phyloP scores from a whole-genome alignment of 2,329 filamentous ascomycete species.

The Stylonectria norvegica region DNA sequence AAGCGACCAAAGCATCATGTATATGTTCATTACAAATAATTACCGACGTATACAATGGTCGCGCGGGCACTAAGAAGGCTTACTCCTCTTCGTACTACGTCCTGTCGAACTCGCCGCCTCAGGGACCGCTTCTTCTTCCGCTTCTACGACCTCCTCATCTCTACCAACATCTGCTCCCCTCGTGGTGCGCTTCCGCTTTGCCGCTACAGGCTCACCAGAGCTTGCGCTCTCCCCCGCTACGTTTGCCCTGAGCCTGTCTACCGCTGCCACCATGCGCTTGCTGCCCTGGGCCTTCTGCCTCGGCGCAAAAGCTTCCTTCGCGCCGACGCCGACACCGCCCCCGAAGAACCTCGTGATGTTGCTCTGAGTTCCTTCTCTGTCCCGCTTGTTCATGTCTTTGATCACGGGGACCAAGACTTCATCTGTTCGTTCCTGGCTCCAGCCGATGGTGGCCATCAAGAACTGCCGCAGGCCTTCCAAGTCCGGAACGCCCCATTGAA shows the following conservation, averaged over 20 bases:
- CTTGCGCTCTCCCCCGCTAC: conserved; percentile 15
- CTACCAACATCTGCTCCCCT: conserved; percentile 13
- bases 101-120: conserved; percentile 2
- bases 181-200: conserved; percentile 24
- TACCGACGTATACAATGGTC: too few relatives aligned
- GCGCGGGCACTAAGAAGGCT: too few relatives aligned
- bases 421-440: conserved; percentile 87
- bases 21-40: too few relatives aligned
- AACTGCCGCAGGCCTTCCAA: conserved; percentile 79
- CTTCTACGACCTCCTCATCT: conserved; percentile 16
- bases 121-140: conserved; percentile 13
- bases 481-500: conserved; percentile 96
- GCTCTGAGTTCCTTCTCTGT: conserved; percentile 85
- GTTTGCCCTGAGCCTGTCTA: conserved; percentile 58
- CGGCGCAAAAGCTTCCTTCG: conserved; percentile 65
- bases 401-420: conserved; percentile 96
- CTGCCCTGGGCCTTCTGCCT: conserved; percentile 63
- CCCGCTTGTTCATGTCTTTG: conserved; percentile 86
- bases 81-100: too few relatives aligned
- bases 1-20: too few relatives aligned
- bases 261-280: conserved; percentile 71
- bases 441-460: conserved; percentile 88
- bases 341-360: conserved; percentile 95
- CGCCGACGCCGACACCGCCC: conserved; percentile 67
- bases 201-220: conserved; percentile 8